A percentile compares a stretch with the other conserved stretches of the same genome.
Evolutionary conservation across 2,329 filamentous ascomycete species (phyloP).

Genomic region (Paecilomyces dactylethromorphus): DNA sequence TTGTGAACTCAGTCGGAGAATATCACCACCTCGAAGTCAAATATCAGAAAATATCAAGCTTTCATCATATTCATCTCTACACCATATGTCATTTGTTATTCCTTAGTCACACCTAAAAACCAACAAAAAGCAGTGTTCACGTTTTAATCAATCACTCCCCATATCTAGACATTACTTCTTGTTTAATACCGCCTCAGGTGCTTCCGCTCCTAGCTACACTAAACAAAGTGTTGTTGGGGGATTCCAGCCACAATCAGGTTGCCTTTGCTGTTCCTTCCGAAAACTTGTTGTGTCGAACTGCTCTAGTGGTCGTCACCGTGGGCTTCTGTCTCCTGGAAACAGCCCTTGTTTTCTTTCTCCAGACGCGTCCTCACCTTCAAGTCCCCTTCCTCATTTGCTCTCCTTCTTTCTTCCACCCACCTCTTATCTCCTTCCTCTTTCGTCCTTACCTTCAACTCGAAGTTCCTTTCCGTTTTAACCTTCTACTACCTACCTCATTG

Average conservation of each 20-base stretch:
- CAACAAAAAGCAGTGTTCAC: not conserved
- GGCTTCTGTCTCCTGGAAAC: not conserved
- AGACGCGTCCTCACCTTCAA: not conserved
- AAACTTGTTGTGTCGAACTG: not conserved
- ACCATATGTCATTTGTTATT: not conserved
- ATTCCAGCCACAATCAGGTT: not conserved
- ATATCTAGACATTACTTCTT: not conserved
- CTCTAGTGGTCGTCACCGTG: not conserved
- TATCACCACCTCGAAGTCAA: too few species aligned
- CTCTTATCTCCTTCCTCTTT: slow-evolving; percentile 5
- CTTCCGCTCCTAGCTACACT: not conserved
- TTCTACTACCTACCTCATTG: not conserved
- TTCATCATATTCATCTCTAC: not conserved
- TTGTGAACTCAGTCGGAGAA: too few species aligned
- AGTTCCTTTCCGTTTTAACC: slow-evolving; percentile 3
- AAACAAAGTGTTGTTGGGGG: not conserved
- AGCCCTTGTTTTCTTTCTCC: not conserved
- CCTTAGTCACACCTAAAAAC: not conserved
- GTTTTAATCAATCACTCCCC: not conserved
- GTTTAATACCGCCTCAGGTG: not conserved
- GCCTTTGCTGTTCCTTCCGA: not conserved
- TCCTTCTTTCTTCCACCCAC: slow-evolving; percentile 1
- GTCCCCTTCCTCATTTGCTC: not conserved
- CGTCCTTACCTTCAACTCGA: not conserved
- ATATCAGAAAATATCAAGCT: too few species aligned